These are phyloP conservation scores for Talaromyces liani DNA, from an alignment of 495 filamentous ascomycete species.

Conservation along the genomic window DNA sequence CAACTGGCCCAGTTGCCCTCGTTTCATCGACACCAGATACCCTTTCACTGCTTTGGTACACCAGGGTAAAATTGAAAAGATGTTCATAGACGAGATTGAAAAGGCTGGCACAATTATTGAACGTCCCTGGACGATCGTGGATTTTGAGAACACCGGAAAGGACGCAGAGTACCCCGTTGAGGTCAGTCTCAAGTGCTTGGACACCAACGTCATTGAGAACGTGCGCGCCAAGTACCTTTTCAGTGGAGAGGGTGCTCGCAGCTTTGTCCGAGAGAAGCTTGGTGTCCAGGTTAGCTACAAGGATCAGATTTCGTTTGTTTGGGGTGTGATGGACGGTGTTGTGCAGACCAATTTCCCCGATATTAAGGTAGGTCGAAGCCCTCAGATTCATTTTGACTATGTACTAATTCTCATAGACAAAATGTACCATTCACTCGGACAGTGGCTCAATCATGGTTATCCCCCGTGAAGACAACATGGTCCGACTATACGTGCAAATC, in stretches of 20 bases:
- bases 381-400: background rate
- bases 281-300: slow-evolving; percentile 54
- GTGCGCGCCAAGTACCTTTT: slow-evolving; percentile 59
- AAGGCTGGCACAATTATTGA: slow-evolving; percentile 52
- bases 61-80: slow-evolving; percentile 58
- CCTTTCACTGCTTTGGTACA: slow-evolving; percentile 60
- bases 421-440: slow-evolving; percentile 64
- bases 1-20: slow-evolving; percentile 56
- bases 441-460: slow-evolving; percentile 63
- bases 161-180: slow-evolving; percentile 51
- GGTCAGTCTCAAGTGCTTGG: slow-evolving; percentile 67
- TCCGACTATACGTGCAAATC: slow-evolving; percentile 71
- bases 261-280: slow-evolving; percentile 53
- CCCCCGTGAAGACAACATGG: slow-evolving; percentile 70
- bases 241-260: slow-evolving; percentile 57
- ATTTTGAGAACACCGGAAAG: slow-evolving; percentile 50
- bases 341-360: slow-evolving; percentile 74
- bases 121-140: slow-evolving; percentile 55
- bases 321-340: slow-evolving; percentile 81
- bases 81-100: slow-evolving; percentile 55
- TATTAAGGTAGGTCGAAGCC: slow-evolving; percentile 44
- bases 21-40: slow-evolving; percentile 59
- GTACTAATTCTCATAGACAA: slow-evolving; percentile 51
- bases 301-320: slow-evolving; percentile 58
- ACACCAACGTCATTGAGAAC: slow-evolving; percentile 61